Percentiles rank a stretch among this genome's conserved stretches.
phyloP scores from a whole-genome alignment of 2,329 filamentous ascomycete genomes.

The Fusarium ramigenum region DNA sequence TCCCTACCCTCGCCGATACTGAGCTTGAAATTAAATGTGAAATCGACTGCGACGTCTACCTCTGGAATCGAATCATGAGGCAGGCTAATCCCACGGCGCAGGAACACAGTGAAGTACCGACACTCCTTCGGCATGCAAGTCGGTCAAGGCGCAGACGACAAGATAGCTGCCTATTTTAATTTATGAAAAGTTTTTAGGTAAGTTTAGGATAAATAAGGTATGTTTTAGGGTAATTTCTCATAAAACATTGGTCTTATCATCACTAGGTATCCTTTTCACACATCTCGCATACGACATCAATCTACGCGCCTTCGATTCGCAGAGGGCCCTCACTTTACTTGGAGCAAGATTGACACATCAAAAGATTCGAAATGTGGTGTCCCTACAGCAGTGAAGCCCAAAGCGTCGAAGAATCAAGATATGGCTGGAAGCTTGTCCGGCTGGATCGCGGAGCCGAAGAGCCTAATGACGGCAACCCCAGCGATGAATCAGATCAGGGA shows the following conservation, averaged over 20 bases:
- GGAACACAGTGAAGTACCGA: neutral
- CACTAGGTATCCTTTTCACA: too few species aligned
- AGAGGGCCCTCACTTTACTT: too few species aligned
- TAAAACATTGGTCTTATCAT: too few species aligned
- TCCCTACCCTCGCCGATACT: neutral
- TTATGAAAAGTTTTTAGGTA: too few species aligned
- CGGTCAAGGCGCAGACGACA: neutral
- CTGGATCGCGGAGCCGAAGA: neutral
- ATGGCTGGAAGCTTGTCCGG: constrained; percentile 32
- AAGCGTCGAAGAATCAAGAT: constrained; percentile 10
- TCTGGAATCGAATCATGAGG: neutral
- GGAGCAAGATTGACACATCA: neutral
- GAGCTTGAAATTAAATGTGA: neutral
- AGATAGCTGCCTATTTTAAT: too few species aligned
- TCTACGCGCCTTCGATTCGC: too few species aligned
- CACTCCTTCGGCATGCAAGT: constrained; percentile 20
- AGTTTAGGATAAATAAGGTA: too few species aligned
- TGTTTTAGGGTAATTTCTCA: too few species aligned
- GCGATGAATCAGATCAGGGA: neutral
- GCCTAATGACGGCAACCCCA: neutral
- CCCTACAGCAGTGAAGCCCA: constrained; percentile 13
- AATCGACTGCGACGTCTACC: constrained; percentile 3
- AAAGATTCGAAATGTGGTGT: constrained; percentile 21
- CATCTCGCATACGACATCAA: too few species aligned
- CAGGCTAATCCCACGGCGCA: neutral